Evolutionary conservation across 768 basidiomycete genomes (phyloP).

Genomic region (Termitomyces bulborhizus): DNA sequence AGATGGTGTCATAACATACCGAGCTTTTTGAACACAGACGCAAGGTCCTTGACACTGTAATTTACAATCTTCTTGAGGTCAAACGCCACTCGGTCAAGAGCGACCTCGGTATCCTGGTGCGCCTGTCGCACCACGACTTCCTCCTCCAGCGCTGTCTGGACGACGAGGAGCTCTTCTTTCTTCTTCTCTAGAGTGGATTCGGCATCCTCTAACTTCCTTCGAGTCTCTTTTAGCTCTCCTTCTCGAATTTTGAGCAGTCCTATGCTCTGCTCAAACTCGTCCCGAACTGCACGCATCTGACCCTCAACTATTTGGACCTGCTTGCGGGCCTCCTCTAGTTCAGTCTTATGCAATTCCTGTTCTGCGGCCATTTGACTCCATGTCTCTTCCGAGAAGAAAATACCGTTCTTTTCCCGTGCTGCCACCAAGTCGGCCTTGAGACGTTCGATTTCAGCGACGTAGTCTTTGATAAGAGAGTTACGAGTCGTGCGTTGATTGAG

Average conservation of each 20-base stretch:
- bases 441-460: slow-evolving; percentile 88
- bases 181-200: slow-evolving; percentile 46
- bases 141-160: slow-evolving; percentile 64
- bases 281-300: slow-evolving; percentile 71
- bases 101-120: slow-evolving; percentile 67
- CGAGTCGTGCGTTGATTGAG: slow-evolving; percentile 92
- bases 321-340: slow-evolving; percentile 76
- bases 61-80: slow-evolving; percentile 58
- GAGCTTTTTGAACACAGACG: slow-evolving; percentile 73
- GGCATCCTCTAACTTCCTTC: slow-evolving; percentile 46
- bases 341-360: slow-evolving; percentile 70
- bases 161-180: slow-evolving; percentile 50
- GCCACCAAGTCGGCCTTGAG: slow-evolving; percentile 87
- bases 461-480: slow-evolving; percentile 89
- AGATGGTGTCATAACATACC: slow-evolving; percentile 38
- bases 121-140: slow-evolving; percentile 75
- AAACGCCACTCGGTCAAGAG: slow-evolving; percentile 65
- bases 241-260: slow-evolving; percentile 68
- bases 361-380: slow-evolving; percentile 81
- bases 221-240: slow-evolving; percentile 64
- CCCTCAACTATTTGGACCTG: slow-evolving; percentile 80
- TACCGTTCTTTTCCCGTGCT: slow-evolving; percentile 93
- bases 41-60: slow-evolving; percentile 68
- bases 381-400: slow-evolving; percentile 86
- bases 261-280: slow-evolving; percentile 91